Evolutionary conservation across 2,329 filamentous ascomycete species (phyloP).

Genomic region (Akanthomyces lecanii): DNA sequence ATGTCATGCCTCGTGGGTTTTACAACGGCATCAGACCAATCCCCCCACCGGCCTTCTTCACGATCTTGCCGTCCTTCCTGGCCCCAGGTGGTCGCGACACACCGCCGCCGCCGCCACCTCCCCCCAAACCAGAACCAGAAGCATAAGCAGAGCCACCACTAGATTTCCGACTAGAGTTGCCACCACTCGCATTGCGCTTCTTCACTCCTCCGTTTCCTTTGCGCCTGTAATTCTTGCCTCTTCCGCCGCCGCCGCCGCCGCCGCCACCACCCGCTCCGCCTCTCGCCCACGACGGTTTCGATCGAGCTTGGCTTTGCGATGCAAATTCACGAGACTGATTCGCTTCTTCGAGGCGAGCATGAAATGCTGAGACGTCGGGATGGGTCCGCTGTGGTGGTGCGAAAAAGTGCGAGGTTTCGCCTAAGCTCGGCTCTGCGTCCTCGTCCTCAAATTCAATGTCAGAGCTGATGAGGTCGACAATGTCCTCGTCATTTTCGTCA

Average conservation of each 20-base stretch:
- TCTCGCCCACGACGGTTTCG: conserved; percentile 23
- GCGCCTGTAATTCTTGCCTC: conserved; percentile 26
- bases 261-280: conserved; percentile 21
- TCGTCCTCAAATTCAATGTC: conserved; percentile 37
- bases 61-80: conserved; percentile 28
- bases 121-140: conserved; percentile 16
- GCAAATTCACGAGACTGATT: conserved; percentile 22
- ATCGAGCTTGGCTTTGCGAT: conserved; percentile 22
- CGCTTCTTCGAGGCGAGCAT: conserved; percentile 29
- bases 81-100: conserved; percentile 13
- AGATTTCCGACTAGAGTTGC: conserved; percentile 29
- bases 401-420: conserved; percentile 47
- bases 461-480: conserved; percentile 54
- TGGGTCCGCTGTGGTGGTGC: conserved; percentile 20
- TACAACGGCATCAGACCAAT: conserved; percentile 39
- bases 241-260: neutral
- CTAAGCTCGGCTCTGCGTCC: conserved; percentile 25
- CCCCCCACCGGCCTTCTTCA: conserved; percentile 31
- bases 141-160: conserved; percentile 19
- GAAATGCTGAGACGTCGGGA: conserved; percentile 33
- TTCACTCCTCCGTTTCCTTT: conserved; percentile 23
- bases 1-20: conserved; percentile 3
- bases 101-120: neutral
- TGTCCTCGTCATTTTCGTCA: conserved; percentile 29
- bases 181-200: conserved; percentile 21